Conservation (phyloP, 129 eudicot species). For the Solidago caesia region DNA sequence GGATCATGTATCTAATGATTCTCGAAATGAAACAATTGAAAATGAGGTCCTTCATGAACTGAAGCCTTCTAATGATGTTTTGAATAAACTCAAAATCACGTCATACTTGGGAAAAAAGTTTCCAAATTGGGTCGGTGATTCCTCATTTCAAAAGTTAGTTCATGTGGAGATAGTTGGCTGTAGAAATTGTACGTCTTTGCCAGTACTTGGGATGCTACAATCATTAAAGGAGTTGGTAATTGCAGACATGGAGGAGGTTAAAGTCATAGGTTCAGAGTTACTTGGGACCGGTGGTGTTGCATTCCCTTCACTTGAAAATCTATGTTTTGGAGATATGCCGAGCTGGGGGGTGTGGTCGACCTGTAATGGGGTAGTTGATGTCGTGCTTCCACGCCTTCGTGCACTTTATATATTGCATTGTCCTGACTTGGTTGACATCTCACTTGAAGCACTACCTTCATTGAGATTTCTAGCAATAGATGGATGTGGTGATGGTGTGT, state of each 20-base stretch:
- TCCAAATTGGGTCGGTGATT: constrained; percentile 27
- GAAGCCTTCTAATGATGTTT: constrained; percentile 25
- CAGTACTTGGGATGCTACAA: constrained; percentile 41
- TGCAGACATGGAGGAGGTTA: constrained; percentile 21
- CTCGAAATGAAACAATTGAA: neutral
- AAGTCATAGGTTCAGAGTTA: constrained; percentile 39
- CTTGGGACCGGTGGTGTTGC: constrained; percentile 2
- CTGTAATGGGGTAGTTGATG: neutral
- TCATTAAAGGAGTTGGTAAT: constrained; percentile 31
- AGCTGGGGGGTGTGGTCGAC: constrained; percentile 38
- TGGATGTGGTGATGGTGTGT: constrained; percentile 3
- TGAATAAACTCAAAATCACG: constrained; percentile 19
- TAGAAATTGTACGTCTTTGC: constrained; percentile 19
- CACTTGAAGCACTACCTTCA: constrained; percentile 17
- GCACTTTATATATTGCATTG: neutral
- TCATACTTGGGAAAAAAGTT: constrained; percentile 33
- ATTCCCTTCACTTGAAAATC: constrained; percentile 37
- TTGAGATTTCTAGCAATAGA: neutral
- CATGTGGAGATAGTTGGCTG: neutral
- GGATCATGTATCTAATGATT: neutral
- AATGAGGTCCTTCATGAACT: constrained; percentile 36
- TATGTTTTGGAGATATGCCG: constrained; percentile 30
- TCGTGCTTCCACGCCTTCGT: constrained; percentile 2
- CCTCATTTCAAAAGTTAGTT: neutral
- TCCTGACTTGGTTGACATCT: constrained; percentile 1